A percentile compares a stretch with the other conserved stretches of the same genome.
phyloP scores from a whole-genome alignment of 441 rosid species.

The Gossypium gossypioides region DNA sequence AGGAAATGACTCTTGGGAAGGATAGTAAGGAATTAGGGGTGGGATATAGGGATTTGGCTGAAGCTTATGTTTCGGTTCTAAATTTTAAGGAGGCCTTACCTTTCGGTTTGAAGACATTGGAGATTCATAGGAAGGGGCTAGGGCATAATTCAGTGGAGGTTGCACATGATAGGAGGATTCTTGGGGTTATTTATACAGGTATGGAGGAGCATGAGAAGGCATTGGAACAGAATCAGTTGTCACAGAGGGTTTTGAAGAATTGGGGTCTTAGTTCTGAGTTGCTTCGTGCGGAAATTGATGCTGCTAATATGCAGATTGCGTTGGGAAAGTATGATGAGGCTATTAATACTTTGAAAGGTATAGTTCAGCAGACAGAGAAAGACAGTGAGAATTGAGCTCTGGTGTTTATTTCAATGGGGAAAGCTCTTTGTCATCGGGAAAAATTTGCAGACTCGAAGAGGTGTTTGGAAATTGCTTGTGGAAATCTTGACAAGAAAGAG shows the following conservation, averaged over 20 bases:
- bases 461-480: slow-evolving; percentile 68
- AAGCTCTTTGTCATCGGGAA: slow-evolving; percentile 53
- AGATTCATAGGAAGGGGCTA: slow-evolving; percentile 56
- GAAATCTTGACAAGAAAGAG: slow-evolving; percentile 66
- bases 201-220: slow-evolving; percentile 80
- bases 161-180: slow-evolving; percentile 76
- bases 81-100: slow-evolving; percentile 76
- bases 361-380: slow-evolving; percentile 60
- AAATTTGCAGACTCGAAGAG: slow-evolving; percentile 54
- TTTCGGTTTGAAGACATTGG: slow-evolving; percentile 57
- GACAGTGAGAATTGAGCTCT: slow-evolving; percentile 59
- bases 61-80: slow-evolving; percentile 71
- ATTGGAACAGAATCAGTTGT: slow-evolving; percentile 67
- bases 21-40: slow-evolving; percentile 68
- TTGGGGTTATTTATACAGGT: slow-evolving; percentile 73
- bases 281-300: slow-evolving; percentile 64
- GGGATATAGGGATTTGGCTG: slow-evolving; percentile 60
- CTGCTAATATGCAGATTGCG: slow-evolving; percentile 73
- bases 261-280: slow-evolving; percentile 75
- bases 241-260: slow-evolving; percentile 60
- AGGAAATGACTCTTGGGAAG: slow-evolving; percentile 52
- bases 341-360: slow-evolving; percentile 43
- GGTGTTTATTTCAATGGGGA: slow-evolving; percentile 73
- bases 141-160: slow-evolving; percentile 77
- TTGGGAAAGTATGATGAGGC: slow-evolving; percentile 76